Conservation (phyloP, 208 protist genomes). For the Trypanosoma mega region DNA sequence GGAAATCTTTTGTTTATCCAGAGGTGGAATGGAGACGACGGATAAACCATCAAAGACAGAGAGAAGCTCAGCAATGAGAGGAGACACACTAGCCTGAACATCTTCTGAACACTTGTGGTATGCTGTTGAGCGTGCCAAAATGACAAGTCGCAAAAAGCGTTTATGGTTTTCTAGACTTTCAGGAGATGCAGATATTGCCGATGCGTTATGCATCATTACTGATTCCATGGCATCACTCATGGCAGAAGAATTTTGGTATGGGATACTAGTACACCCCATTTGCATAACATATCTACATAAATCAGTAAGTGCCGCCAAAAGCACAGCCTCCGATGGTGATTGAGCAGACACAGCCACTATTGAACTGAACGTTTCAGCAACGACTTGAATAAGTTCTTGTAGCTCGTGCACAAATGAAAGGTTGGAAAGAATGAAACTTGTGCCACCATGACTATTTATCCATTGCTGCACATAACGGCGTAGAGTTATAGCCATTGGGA, state of each 20-base stretch:
- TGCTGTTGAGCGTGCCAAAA: conserved; percentile 22
- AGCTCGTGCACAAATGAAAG: conserved; percentile 14
- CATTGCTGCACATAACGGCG: conserved; percentile 24
- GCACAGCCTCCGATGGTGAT: conserved; percentile 19
- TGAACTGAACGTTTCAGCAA: conserved; percentile 4
- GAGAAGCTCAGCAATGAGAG: conserved; percentile 30
- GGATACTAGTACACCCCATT: conserved; percentile 15
- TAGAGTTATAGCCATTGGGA: conserved; percentile 11
- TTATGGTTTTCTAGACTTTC: conserved; percentile 19
- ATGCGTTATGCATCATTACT: conserved; percentile 20
- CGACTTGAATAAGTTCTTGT: conserved; percentile 1
- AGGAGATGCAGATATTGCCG: conserved; percentile 5
- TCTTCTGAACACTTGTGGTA: conserved; percentile 30
- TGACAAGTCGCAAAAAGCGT: conserved; percentile 13
- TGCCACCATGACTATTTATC: conserved; percentile 22
- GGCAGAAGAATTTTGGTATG: conserved; percentile 6
- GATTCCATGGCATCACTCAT: conserved; percentile 18
- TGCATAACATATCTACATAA: conserved; percentile 29
- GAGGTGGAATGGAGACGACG: not conserved
- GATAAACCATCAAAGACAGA: conserved; percentile 29
- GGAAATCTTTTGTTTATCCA: conserved; percentile 13
- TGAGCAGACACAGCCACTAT: conserved; percentile 2
- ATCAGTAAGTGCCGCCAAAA: conserved; percentile 23
- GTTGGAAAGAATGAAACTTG: conserved; percentile 9
- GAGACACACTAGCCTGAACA: conserved; percentile 25